Evolutionary conservation across 768 basidiomycete species (phyloP), one percentile per base, ranked within the genome.

Genomic region (Pleurotus giganteus): DNA sequence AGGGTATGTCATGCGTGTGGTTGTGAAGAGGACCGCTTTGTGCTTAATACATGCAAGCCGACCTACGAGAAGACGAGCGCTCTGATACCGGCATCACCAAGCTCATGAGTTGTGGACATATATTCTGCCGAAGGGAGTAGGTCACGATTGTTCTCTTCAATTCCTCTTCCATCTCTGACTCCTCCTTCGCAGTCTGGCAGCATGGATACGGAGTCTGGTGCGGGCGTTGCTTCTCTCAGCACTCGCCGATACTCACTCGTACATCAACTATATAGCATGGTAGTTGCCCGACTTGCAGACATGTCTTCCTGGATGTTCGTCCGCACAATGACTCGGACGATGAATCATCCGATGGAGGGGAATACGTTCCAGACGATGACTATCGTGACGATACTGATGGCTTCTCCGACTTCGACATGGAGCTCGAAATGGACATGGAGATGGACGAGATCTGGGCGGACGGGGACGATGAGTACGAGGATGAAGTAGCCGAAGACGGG

Each of bases 81-180:
- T 53, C 63, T 9, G 60, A 70, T 12, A 31, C 59, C 36, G 83
- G 83, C 2, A 69, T 88, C 5, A 87, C 86, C 1, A 84, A 80
- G 63, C 69, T 89, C 0, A 64, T 61, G 1, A 75, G 68, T 3
- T 89, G 88, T 61, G 82, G 83, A 0, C 88, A 89, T 67, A 63
- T 85, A 5, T 88, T 89, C 64, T 89, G 87, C 62, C 70, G 76
- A 42, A 74, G 78, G 62, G 86, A 88, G 87, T 88, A 63, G 56
- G 77, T 47, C 23, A 27, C 54, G 2, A 19, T 31, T 57, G 26
- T 24, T 37, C 17, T 34, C 19, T 31, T 53, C 24, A 42, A 37
- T 59, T 57, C 54, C 21, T 24, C 39, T 52, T 29, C 41, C 17
- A 36, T 15, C 5, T 13, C 9, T 39, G 11, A 21, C 51, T 21